Conservation (phyloP, 2,329 filamentous ascomycete genomes). For the Hypoxylon sp. region DNA sequence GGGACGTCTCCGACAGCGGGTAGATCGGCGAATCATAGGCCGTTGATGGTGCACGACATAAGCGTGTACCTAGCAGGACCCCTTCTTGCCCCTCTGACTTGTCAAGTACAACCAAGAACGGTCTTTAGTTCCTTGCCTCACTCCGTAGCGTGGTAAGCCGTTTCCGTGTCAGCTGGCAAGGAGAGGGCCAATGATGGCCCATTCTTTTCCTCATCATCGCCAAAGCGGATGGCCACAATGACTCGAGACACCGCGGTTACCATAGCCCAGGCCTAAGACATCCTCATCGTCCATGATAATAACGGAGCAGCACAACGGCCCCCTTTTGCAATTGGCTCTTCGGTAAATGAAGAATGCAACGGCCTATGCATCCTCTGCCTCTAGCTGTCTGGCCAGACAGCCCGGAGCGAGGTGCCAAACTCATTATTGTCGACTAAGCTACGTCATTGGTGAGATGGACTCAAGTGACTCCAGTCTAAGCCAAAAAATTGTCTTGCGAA, state of each 20-base stretch:
- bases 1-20: slow-evolving; percentile 37
- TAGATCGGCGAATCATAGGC: slow-evolving; percentile 44
- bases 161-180: slow-evolving; percentile 38
- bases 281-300: slow-evolving; percentile 18
- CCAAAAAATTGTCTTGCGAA: slow-evolving; percentile 8
- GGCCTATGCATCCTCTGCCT: background rate
- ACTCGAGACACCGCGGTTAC: slow-evolving; percentile 28
- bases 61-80: slow-evolving; percentile 23
- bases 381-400: background rate
- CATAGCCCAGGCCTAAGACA: slow-evolving; percentile 25
- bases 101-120: background rate
- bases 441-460: slow-evolving; percentile 40
- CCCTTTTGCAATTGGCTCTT: slow-evolving; percentile 30
- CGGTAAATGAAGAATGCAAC: slow-evolving; percentile 29
- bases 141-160: slow-evolving; percentile 25
- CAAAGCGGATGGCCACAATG: slow-evolving; percentile 27
- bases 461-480: slow-evolving; percentile 30
- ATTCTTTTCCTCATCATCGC: slow-evolving; percentile 20
- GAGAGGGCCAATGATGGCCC: slow-evolving; percentile 30
- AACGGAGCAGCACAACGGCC: slow-evolving; percentile 22
- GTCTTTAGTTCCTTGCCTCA: slow-evolving; percentile 21
- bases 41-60: slow-evolving; percentile 38
- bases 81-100: background rate
- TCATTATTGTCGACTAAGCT: slow-evolving; percentile 30
- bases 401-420: background rate